Evolutionary conservation across 2,329 filamentous ascomycete genomes (phyloP).

Genomic region (Apiospora hydei): DNA sequence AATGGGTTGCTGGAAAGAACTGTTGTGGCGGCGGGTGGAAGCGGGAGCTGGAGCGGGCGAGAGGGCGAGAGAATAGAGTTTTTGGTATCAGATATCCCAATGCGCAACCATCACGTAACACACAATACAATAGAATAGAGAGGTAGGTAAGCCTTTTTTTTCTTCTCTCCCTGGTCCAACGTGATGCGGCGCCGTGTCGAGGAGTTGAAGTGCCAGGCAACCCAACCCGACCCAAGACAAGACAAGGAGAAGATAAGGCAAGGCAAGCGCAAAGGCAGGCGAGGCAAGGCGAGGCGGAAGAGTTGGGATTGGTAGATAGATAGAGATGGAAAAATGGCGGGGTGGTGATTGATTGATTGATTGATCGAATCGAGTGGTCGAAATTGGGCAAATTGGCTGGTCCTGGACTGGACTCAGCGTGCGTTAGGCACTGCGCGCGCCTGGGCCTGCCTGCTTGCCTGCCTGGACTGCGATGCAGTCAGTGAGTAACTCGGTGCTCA

Average conservation of each 20-base stretch:
- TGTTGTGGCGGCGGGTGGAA: not conserved
- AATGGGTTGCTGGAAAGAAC: constrained; percentile 9
- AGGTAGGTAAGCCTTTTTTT: not conserved
- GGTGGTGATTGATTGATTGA: not conserved
- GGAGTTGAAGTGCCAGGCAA: constrained; percentile 2
- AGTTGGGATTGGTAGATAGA: constrained; percentile 1
- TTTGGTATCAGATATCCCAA: constrained; percentile 14
- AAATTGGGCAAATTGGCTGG: not conserved
- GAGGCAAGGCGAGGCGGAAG: not conserved
- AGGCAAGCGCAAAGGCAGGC: constrained; percentile 11
- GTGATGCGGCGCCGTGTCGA: not conserved
- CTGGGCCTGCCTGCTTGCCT: not conserved
- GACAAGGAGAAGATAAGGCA: not conserved
- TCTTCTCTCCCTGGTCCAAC: not conserved
- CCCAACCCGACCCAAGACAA: constrained; percentile 4
- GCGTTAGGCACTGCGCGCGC: not conserved
- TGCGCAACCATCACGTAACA: constrained; percentile 21
- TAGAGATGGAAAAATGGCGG: constrained; percentile 14
- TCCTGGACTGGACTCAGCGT: not conserved
- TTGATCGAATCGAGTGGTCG: not conserved
- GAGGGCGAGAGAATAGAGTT: constrained; percentile 10
- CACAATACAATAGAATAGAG: not conserved
- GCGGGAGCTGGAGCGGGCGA: not conserved
- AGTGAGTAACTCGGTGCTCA: too few relatives aligned
- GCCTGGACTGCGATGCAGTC: not conserved